Evolutionary conservation across 2,329 filamentous ascomycete species (phyloP), one percentile per base, ranked within the genome.

Genomic region (Dendrostoma leiphaemia): DNA sequence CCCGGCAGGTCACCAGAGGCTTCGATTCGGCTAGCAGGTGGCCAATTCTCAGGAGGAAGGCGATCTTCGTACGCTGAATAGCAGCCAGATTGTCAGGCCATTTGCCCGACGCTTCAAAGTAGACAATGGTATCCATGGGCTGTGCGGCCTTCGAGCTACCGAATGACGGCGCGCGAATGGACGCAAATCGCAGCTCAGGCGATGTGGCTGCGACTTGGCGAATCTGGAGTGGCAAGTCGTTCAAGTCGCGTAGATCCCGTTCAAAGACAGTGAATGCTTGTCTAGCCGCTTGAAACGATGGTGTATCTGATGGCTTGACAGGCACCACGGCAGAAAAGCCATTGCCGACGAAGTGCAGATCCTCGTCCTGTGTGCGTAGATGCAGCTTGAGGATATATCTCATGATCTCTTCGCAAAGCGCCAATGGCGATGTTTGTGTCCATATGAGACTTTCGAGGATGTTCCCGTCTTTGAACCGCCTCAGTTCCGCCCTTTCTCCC

Each of bases 71-170:
- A 65, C 91, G 85, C 69, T 99, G 94, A 53, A 97, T 96, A 5
- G 93, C 92, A 3, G 83, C 83, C 8, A 97, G 73, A 65, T 95
- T 91, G 66, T 97, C 92, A 0, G 94, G 94, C 94, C 94, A 99
- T 62, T 90, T 88, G 43, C 85, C 87, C 6, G 94, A 97, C 4
- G 89, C 90, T 72, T 99, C 94, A 63, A 99, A 97, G 65, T 93
- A 92, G 45, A 99, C 79, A 38, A 91, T 81, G 29, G 95, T 82
- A 61, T 95, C 86, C 61, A 92, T 87, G 0, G 90, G 87, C 24
- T 69, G 66, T 17, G 70, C 62, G 1, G 70, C 72, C 19, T 74
- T 76, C 47, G 74, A 71, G 13, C 77, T 74, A 23, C 74, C 73
- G 35, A 77, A 69, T 3, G 69, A 61, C 1, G 85, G 84, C 19